Evolutionary conservation across 2,329 filamentous ascomycete species (phyloP), one percentile per base, ranked within the genome.

Genomic region (Falciphora oryzae): DNA sequence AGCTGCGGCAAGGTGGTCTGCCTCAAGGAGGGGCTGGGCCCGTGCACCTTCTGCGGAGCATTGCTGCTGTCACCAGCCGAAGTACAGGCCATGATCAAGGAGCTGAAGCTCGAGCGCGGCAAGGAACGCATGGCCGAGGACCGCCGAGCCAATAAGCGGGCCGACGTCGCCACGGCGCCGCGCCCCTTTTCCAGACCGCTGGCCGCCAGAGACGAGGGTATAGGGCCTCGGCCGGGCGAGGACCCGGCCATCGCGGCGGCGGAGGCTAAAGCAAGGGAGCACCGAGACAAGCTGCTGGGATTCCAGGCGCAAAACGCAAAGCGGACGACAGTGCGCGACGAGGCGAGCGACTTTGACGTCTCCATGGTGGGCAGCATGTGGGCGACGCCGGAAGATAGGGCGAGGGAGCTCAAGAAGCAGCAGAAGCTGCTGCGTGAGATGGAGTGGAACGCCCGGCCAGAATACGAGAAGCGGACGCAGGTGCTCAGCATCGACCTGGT

Each of bases 1-100:
- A 89, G 85, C 59, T 99, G 95, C 71, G 95, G 95, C 66, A 98
- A 98, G 75, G 92, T 99, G 16, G 89, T 98, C 64, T 99, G 95
- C 74, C 87, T 96, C 29, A 93, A 95, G 72, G 93, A 99, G 76
- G 95, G 95, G 0, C 82, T 98, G 0, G 94, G 94, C 0, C 94
- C 94, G 0, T 99, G 95, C 75, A 97, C 94, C 0, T 97, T 91
- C 73, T 99, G 95, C 78, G 87, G 88, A 0, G 82, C 84, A 0
- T 86, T 92, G 0, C 80, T 99, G 0, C 79, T 99, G 10, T 88
- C 83, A 35, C 74, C 85, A 0, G 78, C 84, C 4, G 93, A 98
- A 64, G 86, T 97, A 13, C 89, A 96, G 71, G 86, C 85, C 44
- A 97, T 99, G 86, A 90, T 98, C 61, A 84, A 85, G 31, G 89